Conservation (phyloP, 306 rosid species). For the Dicorynia guianensis region DNA sequence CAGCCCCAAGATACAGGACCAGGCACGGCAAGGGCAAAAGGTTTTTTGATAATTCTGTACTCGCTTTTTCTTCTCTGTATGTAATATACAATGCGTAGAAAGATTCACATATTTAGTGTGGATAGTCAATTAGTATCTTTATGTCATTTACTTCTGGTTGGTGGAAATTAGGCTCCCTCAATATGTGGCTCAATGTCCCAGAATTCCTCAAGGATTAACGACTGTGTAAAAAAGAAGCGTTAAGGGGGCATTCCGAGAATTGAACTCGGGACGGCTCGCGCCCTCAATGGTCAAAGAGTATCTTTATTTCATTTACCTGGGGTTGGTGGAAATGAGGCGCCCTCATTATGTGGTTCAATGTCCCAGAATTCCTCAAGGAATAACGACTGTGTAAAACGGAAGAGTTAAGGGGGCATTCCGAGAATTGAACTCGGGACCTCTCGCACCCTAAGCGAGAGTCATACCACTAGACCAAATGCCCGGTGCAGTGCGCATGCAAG, state of each 20-base stretch:
- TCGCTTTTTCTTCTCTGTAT: slow-evolving; percentile 2
- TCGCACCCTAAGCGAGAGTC: slow-evolving; percentile 82
- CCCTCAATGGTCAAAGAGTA: no score
- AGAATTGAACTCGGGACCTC: slow-evolving; percentile 82
- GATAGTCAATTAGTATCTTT: slow-evolving; percentile 9
- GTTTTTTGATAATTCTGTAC: not conserved
- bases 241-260: slow-evolving; percentile 74
- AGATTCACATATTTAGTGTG: slow-evolving; percentile 40
- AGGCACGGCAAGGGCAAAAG: slow-evolving; percentile 45
- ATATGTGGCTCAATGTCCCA: no score
- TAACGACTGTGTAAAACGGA: no score
- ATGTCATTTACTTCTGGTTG: not conserved
- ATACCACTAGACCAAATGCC: slow-evolving; percentile 61
- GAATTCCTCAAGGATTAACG: no score
- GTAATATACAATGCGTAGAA: slow-evolving; percentile 38
- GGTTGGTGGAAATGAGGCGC: no score
- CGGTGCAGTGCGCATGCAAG: not conserved
- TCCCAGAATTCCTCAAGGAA: no score
- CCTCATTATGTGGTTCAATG: no score
- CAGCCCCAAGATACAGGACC: slow-evolving; percentile 35
- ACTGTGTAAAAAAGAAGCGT: no score
- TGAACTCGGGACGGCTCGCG: slow-evolving; percentile 79
- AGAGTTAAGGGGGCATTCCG: slow-evolving; percentile 86
- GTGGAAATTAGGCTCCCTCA: not conserved
- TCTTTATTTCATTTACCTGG: slow-evolving; percentile 31